Percentiles rank a stretch among this genome's conserved stretches.
Evolutionary conservation across 306 rosid genomes (phyloP).

Genomic region (Vigna trinervia): DNA sequence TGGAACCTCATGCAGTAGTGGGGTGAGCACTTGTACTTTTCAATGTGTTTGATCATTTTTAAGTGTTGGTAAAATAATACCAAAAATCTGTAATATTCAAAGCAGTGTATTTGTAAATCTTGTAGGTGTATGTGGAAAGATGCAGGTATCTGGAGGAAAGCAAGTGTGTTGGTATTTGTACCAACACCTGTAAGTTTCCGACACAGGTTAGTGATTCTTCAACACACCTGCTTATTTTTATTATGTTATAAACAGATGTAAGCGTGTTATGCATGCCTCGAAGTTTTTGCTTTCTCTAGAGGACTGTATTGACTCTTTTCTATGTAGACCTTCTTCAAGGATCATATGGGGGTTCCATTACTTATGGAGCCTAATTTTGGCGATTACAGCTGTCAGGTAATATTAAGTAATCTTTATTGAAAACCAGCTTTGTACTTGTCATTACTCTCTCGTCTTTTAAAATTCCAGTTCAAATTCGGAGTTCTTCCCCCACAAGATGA

Average conservation of each 20-base stretch:
- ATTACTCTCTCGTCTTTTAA: constrained; percentile 28
- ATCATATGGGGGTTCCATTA: constrained; percentile 89
- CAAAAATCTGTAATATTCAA: constrained; percentile 26
- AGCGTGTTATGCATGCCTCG: constrained; percentile 2
- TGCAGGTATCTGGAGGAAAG: constrained; percentile 96
- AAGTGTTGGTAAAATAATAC: constrained; percentile 10
- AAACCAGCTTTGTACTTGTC: constrained; percentile 52
- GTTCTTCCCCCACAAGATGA: constrained; percentile 78
- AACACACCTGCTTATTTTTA: constrained; percentile 12
- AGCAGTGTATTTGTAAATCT: constrained; percentile 30
- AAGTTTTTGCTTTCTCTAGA: constrained; percentile 20
- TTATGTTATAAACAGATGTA: not conserved
- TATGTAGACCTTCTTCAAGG: constrained; percentile 77
- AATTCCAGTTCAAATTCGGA: constrained; percentile 86
- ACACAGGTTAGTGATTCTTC: constrained; percentile 74
- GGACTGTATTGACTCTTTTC: constrained; percentile 38
- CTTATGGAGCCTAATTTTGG: constrained; percentile 90
- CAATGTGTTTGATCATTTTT: constrained; percentile 29
- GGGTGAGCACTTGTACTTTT: constrained; percentile 64
- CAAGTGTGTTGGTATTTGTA: constrained; percentile 84
- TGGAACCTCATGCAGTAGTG: constrained; percentile 75
- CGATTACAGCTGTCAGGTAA: constrained; percentile 93
- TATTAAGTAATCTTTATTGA: constrained; percentile 45
- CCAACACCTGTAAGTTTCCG: constrained; percentile 91
- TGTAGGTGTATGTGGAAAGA: constrained; percentile 85